Percentiles rank a stretch among this genome's conserved stretches.
These are phyloP conservation scores for Acacia pycnantha DNA, from an alignment of 331 rosid genomes.

Conservation along the genomic window DNA sequence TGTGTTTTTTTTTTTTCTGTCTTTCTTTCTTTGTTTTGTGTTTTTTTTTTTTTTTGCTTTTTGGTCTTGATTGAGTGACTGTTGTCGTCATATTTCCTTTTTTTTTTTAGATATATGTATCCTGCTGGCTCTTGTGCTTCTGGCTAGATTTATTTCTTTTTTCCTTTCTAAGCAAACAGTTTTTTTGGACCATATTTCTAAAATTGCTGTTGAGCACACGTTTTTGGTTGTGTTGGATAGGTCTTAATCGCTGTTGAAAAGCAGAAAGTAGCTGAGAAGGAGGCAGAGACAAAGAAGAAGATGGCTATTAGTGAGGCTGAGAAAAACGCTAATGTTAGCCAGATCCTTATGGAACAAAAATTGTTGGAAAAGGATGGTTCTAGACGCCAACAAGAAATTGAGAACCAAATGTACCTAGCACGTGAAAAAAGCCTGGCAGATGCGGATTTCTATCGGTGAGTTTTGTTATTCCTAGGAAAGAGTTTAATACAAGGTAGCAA, in stretches of 20 bases:
- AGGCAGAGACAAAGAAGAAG: constrained; percentile 79
- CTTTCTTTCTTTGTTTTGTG: background rate
- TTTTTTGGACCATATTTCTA: background rate
- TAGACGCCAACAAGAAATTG: constrained; percentile 76
- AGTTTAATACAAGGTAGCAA: background rate
- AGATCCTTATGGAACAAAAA: constrained; percentile 91
- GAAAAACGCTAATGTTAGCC: constrained; percentile 87
- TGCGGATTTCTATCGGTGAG: constrained; percentile 83
- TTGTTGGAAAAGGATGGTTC: constrained; percentile 77
- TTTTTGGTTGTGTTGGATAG: constrained; percentile 44
- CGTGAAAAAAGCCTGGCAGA: constrained; percentile 83
- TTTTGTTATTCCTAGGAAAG: constrained; percentile 14
- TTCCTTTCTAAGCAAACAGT: background rate
- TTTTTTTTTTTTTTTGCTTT: too few species aligned
- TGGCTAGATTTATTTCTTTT: background rate
- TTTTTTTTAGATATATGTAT: background rate
- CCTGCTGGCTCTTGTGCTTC: background rate
- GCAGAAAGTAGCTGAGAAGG: constrained; percentile 90
- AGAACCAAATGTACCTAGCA: constrained; percentile 77
- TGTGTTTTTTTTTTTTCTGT: background rate
- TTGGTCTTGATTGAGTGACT: background rate
- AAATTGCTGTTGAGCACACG: constrained; percentile 1
- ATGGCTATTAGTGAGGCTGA: constrained; percentile 98
- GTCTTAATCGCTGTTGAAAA: constrained; percentile 88
- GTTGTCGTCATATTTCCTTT: background rate